These are phyloP conservation scores for Eleusine coracana DNA, from an alignment of 176 grass and related monocot genomes.

Conservation along the genomic window DNA sequence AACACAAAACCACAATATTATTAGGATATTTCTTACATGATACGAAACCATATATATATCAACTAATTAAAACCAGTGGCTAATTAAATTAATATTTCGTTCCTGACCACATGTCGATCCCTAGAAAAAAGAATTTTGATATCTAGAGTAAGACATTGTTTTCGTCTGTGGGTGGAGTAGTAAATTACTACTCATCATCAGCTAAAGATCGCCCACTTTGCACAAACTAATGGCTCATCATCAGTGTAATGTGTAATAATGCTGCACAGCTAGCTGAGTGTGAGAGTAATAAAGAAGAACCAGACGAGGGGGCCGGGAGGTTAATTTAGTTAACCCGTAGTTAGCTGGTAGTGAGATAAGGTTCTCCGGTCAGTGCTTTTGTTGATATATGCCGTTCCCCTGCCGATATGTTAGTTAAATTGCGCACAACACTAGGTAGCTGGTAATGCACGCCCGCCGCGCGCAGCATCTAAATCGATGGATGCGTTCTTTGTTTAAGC, in stretches of 20 bases:
- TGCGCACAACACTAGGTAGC: slow-evolving; percentile 6
- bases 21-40: neutral
- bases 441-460: slow-evolving; percentile 23
- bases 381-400: slow-evolving; percentile 15
- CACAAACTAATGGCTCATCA: neutral
- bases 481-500: slow-evolving; percentile 15
- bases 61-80: neutral
- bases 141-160: neutral
- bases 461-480: slow-evolving; percentile 14
- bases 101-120: neutral
- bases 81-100: neutral
- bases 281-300: neutral
- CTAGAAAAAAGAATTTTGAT: neutral
- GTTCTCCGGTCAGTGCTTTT: slow-evolving; percentile 32
- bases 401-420: slow-evolving; percentile 54
- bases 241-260: slow-evolving; percentile 5
- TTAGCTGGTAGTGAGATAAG: slow-evolving; percentile 45
- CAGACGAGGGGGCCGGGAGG: neutral
- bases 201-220: slow-evolving; percentile 38
- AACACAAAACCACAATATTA: neutral
- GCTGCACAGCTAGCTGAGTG: slow-evolving; percentile 37
- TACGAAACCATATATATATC: neutral
- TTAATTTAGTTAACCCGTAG: slow-evolving; percentile 25
- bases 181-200: neutral
- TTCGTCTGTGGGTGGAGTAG: neutral